Conservation (phyloP, 805 yeast genomes). For the Saturnispora sekii region DNA sequence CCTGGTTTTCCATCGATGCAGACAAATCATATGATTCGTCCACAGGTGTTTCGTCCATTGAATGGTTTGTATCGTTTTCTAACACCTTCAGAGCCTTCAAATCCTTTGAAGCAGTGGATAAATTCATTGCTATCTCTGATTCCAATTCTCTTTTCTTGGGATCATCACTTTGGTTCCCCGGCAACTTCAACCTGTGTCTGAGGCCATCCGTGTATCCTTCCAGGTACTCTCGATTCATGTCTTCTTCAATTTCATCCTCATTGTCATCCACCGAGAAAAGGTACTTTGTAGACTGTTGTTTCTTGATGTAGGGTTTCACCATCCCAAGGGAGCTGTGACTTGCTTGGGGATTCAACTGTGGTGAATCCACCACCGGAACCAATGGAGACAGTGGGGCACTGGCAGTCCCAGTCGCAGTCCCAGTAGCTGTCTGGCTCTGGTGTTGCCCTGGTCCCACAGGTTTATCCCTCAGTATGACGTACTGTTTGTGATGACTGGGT, state of each 20-base stretch:
- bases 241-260: constrained; percentile 59
- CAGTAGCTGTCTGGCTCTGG: not conserved
- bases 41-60: not conserved
- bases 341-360: constrained; percentile 10
- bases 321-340: constrained; percentile 7
- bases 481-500: constrained; percentile 26
- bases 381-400: constrained; percentile 12
- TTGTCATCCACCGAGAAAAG: constrained; percentile 79
- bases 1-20: not conserved
- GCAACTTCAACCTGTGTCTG: constrained; percentile 33
- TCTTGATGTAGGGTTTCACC: constrained; percentile 19
- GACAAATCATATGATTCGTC: not conserved
- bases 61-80: constrained; percentile 22
- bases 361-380: constrained; percentile 8
- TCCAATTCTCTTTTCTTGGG: constrained; percentile 21
- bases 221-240: constrained; percentile 46
- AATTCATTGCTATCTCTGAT: constrained; percentile 19
- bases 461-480: constrained; percentile 24
- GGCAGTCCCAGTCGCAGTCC: constrained; percentile 4
- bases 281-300: constrained; percentile 25
- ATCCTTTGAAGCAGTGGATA: constrained; percentile 19
- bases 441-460: not conserved
- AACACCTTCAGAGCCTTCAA: constrained; percentile 20
- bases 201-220: constrained; percentile 72
- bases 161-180: constrained; percentile 16